These are phyloP conservation scores for Citrullus colocynthis DNA, from an alignment of 306 rosid species.

Conservation along the genomic window DNA sequence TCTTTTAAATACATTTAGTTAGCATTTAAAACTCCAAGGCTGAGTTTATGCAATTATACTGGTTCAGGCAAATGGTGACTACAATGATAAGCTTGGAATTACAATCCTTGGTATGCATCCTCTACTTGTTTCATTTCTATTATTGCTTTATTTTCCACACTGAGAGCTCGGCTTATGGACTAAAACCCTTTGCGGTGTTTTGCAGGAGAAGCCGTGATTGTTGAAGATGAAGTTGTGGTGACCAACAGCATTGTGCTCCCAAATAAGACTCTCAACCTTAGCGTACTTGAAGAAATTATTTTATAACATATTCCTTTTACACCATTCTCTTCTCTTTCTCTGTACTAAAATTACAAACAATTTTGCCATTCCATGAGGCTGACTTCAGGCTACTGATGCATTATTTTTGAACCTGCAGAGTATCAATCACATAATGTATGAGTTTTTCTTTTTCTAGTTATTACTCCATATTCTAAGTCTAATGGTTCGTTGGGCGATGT, in stretches of 20 bases:
- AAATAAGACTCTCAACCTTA: slow-evolving; percentile 31
- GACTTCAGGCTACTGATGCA: neutral
- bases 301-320: slow-evolving; percentile 4
- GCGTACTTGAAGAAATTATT: slow-evolving; percentile 39
- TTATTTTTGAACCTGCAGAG: neutral
- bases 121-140: neutral
- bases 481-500: neutral
- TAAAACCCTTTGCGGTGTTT: neutral
- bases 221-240: slow-evolving; percentile 52
- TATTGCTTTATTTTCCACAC: neutral
- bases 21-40: neutral
- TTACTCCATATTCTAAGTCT: neutral
- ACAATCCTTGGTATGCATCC: slow-evolving; percentile 32
- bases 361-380: neutral
- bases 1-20: neutral
- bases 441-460: neutral
- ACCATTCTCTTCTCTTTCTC: neutral
- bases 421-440: neutral
- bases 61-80: slow-evolving; percentile 31
- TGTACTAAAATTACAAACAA: neutral
- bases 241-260: slow-evolving; percentile 43
- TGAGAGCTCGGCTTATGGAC: neutral
- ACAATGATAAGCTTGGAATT: slow-evolving; percentile 34
- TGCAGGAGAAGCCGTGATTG: slow-evolving; percentile 39
- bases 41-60: slow-evolving; percentile 13